These are phyloP conservation scores for Euphorbia lathyris DNA, from an alignment of 345 rosid genomes.

Conservation along the genomic window DNA sequence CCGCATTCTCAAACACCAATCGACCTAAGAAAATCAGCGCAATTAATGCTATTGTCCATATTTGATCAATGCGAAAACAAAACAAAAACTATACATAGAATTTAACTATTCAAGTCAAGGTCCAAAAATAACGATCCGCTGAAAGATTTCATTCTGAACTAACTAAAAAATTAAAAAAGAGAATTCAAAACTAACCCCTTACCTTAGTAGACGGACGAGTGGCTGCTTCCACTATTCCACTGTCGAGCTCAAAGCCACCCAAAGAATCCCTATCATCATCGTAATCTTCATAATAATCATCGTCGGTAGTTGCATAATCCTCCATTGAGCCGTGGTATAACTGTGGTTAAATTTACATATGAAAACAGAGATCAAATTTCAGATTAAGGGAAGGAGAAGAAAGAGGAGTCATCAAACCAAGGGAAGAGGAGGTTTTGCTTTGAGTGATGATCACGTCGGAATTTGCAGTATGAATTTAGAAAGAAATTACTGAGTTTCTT, in stretches of 20 bases:
- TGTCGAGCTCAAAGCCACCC: background rate
- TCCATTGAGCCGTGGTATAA: background rate
- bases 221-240: background rate
- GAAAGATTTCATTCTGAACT: too few species aligned
- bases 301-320: constrained; percentile 8
- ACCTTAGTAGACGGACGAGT: background rate
- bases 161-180: background rate
- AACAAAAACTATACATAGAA: background rate
- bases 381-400: background rate
- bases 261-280: constrained; percentile 5
- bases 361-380: constrained; percentile 3
- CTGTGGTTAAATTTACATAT: background rate
- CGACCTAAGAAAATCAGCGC: background rate
- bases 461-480: too few species aligned
- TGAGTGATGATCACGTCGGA: background rate
- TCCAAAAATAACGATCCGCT: too few species aligned
- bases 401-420: background rate
- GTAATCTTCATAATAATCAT: constrained; percentile 3
- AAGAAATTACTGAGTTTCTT: too few species aligned
- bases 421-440: too few species aligned
- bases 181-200: background rate
- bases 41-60: too few species aligned
- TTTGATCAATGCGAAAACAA: background rate
- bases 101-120: too few species aligned
- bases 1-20: background rate